Conservation (phyloP, 495 filamentous ascomycete genomes). For the Daldinia vernicosa region DNA sequence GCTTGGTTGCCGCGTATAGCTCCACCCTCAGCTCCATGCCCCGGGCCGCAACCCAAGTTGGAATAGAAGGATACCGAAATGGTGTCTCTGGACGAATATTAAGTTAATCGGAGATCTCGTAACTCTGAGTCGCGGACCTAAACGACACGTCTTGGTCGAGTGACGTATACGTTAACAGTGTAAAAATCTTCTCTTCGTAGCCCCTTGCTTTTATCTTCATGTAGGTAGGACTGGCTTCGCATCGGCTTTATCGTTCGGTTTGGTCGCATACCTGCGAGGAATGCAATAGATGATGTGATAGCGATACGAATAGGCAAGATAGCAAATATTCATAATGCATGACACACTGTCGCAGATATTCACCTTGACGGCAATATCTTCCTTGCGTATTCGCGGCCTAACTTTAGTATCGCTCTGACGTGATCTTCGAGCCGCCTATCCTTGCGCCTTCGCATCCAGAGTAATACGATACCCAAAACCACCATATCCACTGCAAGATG, state of each 20-base stretch:
- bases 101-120: not conserved
- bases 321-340: constrained; percentile 18
- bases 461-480: constrained; percentile 71
- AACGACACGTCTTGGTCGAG: not conserved
- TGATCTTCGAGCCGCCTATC: constrained; percentile 81
- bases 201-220: not conserved
- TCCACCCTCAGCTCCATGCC: not conserved
- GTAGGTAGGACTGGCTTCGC: not conserved
- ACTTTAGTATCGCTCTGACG: constrained; percentile 70
- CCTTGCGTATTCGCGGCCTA: constrained; percentile 66
- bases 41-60: not conserved
- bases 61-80: not conserved
- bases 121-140: not conserved
- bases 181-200: not conserved
- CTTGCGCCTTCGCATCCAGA: constrained; percentile 82
- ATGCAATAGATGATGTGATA: not conserved
- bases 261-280: constrained; percentile 2
- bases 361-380: constrained; percentile 63
- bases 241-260: not conserved
- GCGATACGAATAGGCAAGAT: constrained; percentile 4
- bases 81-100: not conserved
- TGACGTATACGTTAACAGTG: not conserved
- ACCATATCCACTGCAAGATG: constrained; percentile 77
- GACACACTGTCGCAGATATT: constrained; percentile 28
- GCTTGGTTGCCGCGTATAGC: constrained; percentile 7